Evolutionary conservation across 371 early-diverging fungal species (phyloP).

Genomic region (Actinomucor elegans): DNA sequence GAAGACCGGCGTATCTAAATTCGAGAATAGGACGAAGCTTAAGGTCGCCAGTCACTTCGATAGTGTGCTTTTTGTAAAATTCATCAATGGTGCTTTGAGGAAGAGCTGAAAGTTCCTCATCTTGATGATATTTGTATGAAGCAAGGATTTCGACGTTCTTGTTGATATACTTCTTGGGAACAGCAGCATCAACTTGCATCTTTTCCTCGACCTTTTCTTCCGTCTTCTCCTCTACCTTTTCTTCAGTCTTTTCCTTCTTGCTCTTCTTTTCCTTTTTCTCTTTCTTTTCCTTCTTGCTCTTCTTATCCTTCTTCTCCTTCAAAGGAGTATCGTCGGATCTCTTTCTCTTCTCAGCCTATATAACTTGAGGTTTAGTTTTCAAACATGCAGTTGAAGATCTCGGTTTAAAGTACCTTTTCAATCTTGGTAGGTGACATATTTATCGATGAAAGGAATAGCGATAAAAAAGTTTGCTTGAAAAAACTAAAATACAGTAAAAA

Average conservation of each 20-base stretch:
- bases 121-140: conserved; percentile 37
- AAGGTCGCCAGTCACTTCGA: conserved; percentile 66
- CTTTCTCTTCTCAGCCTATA: conserved; percentile 26
- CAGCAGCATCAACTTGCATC: conserved; percentile 7
- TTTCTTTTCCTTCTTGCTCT: conserved; percentile 37
- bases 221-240: conserved; percentile 23
- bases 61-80: conserved; percentile 68
- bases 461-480: too few relatives aligned
- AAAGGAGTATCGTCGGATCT: conserved; percentile 20
- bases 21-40: conserved; percentile 74
- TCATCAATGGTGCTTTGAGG: conserved; percentile 47
- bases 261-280: conserved; percentile 55
- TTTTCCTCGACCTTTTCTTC: conserved; percentile 14
- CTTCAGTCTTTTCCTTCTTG: conserved; percentile 36
- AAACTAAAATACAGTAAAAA: too few relatives aligned
- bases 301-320: conserved; percentile 26
- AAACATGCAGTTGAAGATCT: neutral
- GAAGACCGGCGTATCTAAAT: conserved; percentile 76
- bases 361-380: neutral
- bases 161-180: conserved; percentile 9
- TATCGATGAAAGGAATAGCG: neutral
- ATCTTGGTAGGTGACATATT: conserved; percentile 27
- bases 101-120: conserved; percentile 30
- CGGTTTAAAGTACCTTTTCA: conserved; percentile 16
- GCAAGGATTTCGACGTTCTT: conserved; percentile 28